phyloP scores from a whole-genome alignment of 1,284 basidiomycete genomes.

The Testicularia cyperi region DNA sequence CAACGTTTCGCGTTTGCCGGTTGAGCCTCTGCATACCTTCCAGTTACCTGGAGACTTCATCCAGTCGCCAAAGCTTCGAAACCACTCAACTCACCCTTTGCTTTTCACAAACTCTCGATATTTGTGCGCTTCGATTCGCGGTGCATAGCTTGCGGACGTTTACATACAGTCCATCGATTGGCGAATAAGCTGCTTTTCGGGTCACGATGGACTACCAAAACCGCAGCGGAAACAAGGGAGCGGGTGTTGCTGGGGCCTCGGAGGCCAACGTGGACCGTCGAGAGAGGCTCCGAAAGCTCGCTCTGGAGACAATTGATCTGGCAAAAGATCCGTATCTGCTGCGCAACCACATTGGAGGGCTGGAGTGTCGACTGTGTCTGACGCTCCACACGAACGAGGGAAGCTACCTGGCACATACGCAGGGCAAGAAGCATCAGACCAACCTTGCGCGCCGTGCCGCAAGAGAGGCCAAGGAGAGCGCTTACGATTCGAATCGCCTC shows the following conservation, averaged over 20 bases:
- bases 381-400: constrained; percentile 99
- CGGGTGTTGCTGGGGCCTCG: constrained; percentile 70
- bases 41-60: too few species aligned
- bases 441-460: constrained; percentile 95
- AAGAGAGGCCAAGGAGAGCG: constrained; percentile 80
- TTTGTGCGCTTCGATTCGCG: too few species aligned
- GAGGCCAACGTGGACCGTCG: constrained; percentile 94
- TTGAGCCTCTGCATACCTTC: too few species aligned
- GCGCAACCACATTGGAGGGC: constrained; percentile 91
- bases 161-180: too few species aligned
- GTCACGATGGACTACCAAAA: constrained; percentile 58
- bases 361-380: constrained; percentile 96
- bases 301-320: constrained; percentile 57
- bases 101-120: too few species aligned
- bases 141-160: too few species aligned
- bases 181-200: too few species aligned
- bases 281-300: constrained; percentile 91
- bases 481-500: constrained; percentile 63
- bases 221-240: constrained; percentile 60
- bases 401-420: constrained; percentile 97
- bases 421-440: constrained; percentile 99
- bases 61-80: too few species aligned
- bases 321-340: constrained; percentile 91
- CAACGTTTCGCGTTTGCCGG: too few species aligned
- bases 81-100: too few species aligned